phyloP scores from a whole-genome alignment of 768 basidiomycete genomes.

The Butyriboletus loyo region DNA sequence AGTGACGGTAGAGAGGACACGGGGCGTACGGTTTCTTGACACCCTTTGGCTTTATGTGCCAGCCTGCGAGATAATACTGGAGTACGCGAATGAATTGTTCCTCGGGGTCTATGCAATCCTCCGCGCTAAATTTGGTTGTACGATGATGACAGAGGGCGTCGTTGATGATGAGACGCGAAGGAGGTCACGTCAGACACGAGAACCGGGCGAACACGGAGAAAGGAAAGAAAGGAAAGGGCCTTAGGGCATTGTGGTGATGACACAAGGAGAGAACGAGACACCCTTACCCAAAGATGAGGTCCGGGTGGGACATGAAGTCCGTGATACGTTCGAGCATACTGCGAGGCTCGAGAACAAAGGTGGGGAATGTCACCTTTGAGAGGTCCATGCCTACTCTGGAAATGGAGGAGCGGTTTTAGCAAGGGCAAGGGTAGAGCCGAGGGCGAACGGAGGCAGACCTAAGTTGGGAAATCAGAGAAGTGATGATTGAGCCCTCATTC shows the following conservation, averaged over 20 bases:
- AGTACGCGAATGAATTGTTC: slow-evolving; percentile 90
- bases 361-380: slow-evolving; percentile 88
- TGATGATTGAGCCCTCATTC: slow-evolving; percentile 88
- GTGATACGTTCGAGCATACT: slow-evolving; percentile 98
- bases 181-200: background rate
- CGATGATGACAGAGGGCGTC: background rate
- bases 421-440: background rate
- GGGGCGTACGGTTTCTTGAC: slow-evolving; percentile 94
- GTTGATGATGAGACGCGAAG: background rate
- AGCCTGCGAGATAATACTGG: slow-evolving; percentile 95
- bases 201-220: background rate
- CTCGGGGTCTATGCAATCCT: slow-evolving; percentile 74
- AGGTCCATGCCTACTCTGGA: slow-evolving; percentile 94
- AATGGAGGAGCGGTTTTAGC: slow-evolving; percentile 10
- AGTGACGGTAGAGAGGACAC: background rate
- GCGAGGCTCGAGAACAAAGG: slow-evolving; percentile 94
- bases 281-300: slow-evolving; percentile 90
- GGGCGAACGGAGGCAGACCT: slow-evolving; percentile 44
- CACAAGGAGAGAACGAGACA: slow-evolving; percentile 7
- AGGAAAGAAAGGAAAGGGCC: slow-evolving; percentile 7
- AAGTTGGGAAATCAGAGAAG: slow-evolving; percentile 85
- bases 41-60: slow-evolving; percentile 99
- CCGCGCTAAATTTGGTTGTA: slow-evolving; percentile 53
- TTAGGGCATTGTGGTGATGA: slow-evolving; percentile 22
- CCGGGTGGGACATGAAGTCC: slow-evolving; percentile 98